Conservation (phyloP, 176 grass and related monocot species). For the Oryza glaberrima region DNA sequence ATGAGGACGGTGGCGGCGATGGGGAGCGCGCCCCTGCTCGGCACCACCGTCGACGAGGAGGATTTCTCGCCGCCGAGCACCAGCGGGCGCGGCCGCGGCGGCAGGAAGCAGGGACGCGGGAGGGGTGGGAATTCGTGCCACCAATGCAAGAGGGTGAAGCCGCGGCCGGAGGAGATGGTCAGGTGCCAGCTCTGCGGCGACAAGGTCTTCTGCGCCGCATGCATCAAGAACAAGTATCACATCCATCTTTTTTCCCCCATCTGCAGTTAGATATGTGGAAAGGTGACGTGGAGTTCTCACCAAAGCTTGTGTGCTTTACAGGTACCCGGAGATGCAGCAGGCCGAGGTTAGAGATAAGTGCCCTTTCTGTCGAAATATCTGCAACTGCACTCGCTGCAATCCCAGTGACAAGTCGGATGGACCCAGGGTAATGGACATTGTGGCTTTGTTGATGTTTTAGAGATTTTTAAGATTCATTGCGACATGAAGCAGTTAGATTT, state of each 20-base stretch:
- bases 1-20: neutral
- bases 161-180: neutral
- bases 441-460: constrained; percentile 13
- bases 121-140: constrained; percentile 39
- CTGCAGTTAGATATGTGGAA: neutral
- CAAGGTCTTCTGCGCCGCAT: constrained; percentile 46
- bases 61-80: neutral
- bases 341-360: constrained; percentile 26
- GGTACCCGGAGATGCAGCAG: constrained; percentile 39
- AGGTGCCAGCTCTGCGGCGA: constrained; percentile 20
- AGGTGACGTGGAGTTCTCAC: neutral
- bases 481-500: neutral
- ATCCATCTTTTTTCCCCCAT: neutral
- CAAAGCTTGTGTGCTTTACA: constrained; percentile 24
- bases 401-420: neutral
- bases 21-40: neutral
- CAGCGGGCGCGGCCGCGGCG: neutral
- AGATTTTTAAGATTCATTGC: neutral
- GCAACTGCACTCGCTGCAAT: constrained; percentile 38
- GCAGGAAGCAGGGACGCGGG: neutral
- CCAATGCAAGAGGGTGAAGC: constrained; percentile 29
- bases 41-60: neutral
- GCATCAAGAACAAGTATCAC: constrained; percentile 31
- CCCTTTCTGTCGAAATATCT: constrained; percentile 42
- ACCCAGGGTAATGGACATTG: constrained; percentile 37